Conservation (phyloP, 2,329 filamentous ascomycete species). For the Aspergillus pseudonomiae region DNA sequence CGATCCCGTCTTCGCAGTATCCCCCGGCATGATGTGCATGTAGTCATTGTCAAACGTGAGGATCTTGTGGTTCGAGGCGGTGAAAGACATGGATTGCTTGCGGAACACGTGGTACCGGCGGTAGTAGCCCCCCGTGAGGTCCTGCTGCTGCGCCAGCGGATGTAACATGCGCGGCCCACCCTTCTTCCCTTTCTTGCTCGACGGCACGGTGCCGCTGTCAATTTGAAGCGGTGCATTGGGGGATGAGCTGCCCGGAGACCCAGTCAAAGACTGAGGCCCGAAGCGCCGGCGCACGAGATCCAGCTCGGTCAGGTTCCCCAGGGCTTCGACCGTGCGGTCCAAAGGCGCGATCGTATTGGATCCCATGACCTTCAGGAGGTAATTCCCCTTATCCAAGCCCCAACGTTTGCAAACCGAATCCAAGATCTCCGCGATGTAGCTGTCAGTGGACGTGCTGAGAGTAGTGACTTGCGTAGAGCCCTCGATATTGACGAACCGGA, state of each 20-base stretch:
- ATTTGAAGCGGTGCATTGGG: constrained; percentile 68
- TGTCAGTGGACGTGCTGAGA: constrained; percentile 64
- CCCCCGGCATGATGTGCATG: constrained; percentile 65
- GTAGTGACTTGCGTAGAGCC: constrained; percentile 57
- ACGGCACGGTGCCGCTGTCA: constrained; percentile 33
- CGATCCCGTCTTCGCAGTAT: constrained; percentile 57
- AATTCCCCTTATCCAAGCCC: constrained; percentile 65
- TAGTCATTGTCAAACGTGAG: constrained; percentile 67
- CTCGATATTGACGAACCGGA: constrained; percentile 64
- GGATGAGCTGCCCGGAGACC: constrained; percentile 63
- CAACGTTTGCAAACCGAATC: constrained; percentile 65
- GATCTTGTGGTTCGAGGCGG: constrained; percentile 62
- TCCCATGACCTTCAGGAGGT: constrained; percentile 64
- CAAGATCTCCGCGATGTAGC: constrained; percentile 69
- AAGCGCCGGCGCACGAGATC: constrained; percentile 66
- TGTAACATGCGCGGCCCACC: constrained; percentile 46
- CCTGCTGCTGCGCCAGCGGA: constrained; percentile 51
- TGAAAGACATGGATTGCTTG: constrained; percentile 68
- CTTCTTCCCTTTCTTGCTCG: constrained; percentile 49
- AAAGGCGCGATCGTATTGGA: constrained; percentile 66
- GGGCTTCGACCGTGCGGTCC: constrained; percentile 66
- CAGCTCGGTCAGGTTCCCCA: constrained; percentile 62
- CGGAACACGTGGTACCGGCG: constrained; percentile 66
- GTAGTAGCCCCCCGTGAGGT: constrained; percentile 54
- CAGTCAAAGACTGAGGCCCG: constrained; percentile 58